phyloP scores from a whole-genome alignment of 257 asterid genomes.

The Plantago ovata region DNA sequence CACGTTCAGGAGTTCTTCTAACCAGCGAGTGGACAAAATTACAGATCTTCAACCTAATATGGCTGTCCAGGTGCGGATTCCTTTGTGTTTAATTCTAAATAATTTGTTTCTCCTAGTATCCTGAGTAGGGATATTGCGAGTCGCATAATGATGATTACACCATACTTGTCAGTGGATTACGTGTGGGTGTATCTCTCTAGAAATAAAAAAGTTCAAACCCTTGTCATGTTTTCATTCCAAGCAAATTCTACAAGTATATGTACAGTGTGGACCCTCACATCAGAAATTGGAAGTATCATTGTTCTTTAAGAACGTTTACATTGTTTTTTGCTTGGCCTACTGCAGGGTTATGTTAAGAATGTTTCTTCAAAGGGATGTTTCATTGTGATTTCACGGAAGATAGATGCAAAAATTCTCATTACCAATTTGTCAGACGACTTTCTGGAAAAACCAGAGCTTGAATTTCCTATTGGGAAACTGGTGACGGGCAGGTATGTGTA shows the following conservation, averaged over 20 bases:
- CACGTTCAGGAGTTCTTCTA: conserved; percentile 39
- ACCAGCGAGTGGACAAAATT: conserved; percentile 41
- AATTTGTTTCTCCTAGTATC: neutral
- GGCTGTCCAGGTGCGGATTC: conserved; percentile 61
- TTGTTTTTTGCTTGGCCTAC: conserved; percentile 15
- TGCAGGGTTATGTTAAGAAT: conserved; percentile 85
- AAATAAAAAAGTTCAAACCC: neutral
- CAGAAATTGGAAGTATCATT: neutral
- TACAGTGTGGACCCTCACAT: neutral
- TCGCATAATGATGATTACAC: neutral
- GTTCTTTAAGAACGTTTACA: conserved; percentile 6
- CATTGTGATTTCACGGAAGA: conserved; percentile 71
- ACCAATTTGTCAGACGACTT: conserved; percentile 76
- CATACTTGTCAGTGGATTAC: neutral
- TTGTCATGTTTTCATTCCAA: neutral
- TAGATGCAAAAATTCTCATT: conserved; percentile 80
- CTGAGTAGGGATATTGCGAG: neutral
- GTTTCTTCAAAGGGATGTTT: conserved; percentile 82
- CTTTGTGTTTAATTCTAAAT: neutral
- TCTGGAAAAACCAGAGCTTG: conserved; percentile 67
- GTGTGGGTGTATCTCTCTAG: neutral
- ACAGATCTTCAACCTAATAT: conserved; percentile 73
- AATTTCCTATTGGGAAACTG: conserved; percentile 78
- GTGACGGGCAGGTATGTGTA: conserved; percentile 71
- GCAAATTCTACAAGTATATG: neutral